Conservation (phyloP, 2,329 filamentous ascomycete genomes). For the Cordyceps javanica region DNA sequence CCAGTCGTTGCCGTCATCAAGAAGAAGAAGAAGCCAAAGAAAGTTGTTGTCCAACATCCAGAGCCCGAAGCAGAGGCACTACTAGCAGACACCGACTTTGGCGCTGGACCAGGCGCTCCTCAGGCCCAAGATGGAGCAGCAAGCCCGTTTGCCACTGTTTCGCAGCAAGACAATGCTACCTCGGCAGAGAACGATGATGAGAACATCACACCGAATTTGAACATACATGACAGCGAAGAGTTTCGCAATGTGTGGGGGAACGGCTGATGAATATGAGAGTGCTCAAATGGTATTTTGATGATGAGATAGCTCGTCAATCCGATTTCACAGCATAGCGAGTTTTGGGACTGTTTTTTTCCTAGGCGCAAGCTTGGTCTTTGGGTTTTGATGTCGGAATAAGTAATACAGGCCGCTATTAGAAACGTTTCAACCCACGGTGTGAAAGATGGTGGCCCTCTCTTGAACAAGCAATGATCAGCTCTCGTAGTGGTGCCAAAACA, state of each 20-base stretch:
- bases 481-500: neutral
- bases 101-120: slow-evolving; percentile 1
- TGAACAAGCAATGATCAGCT: neutral
- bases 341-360: slow-evolving; percentile 15
- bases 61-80: slow-evolving; percentile 24
- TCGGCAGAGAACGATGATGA: slow-evolving; percentile 13
- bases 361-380: neutral
- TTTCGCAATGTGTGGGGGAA: slow-evolving; percentile 41
- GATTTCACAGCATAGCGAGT: slow-evolving; percentile 21
- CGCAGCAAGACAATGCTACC: neutral
- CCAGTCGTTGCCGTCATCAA: slow-evolving; percentile 30
- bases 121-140: slow-evolving; percentile 16
- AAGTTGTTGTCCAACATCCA: slow-evolving; percentile 26
- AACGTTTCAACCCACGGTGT: neutral
- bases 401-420: neutral
- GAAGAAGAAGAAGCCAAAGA: slow-evolving; percentile 34
- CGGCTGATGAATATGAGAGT: neutral
- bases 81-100: slow-evolving; percentile 20
- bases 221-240: slow-evolving; percentile 34
- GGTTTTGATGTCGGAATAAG: neutral
- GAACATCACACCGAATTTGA: slow-evolving; percentile 20
- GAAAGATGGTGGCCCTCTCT: neutral
- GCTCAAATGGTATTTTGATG: neutral
- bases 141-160: slow-evolving; percentile 15
- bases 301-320: neutral